Base-by-base conservation (phyloP, 2,329 filamentous ascomycete species). In the Alternaria sp. region DNA sequence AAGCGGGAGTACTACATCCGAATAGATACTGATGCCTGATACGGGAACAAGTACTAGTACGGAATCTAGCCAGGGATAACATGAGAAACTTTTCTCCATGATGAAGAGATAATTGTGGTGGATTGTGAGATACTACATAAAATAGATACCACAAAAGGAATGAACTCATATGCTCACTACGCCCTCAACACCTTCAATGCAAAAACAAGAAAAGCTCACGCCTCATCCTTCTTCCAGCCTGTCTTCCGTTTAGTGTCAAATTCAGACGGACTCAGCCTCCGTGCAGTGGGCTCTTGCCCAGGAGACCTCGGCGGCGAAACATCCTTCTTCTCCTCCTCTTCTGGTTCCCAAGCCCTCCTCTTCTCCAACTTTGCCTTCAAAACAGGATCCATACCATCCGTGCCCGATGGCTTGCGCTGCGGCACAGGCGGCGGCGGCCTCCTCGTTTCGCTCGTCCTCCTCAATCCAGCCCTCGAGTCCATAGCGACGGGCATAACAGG, bases 1-100 rank as follows among this genome's bases (percentile, higher is more conserved):
- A 51, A 68, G 46, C 68, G 72, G 21, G 67, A 74, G 47, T 73
- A 77, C 54, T 73, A 73, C 44, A 65, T 69, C 36, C 21, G 57
- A 26, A 21, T 72, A 56, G 15, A 25, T 4, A 23, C 25, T 4
- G 26, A 49, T 13, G 40, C 5, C 52, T 26, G 32, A 49, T 11
- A 17, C 11, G 11, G 15, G 9, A 15, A 25, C 28, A 19, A 36
- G 26, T 23, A 13, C 26, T 25, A n/a, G 15, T n/a, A 17, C 8
- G 26, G 25, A 13, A 49, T 21, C 8, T 11, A 51, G 26, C 15
- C 12, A 47, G 17, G 15, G 32, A 10, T 8, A 7, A 17, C 4
- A 6, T 19, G 15, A 44, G 40, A 12, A 44, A 13, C 25, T 44
- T 44, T 21, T 17, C 2, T 54, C 23, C 23, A 45, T 32, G 40